phyloP scores from a whole-genome alignment of 495 filamentous ascomycete genomes.

The Hypomontagnella monticulosa region DNA sequence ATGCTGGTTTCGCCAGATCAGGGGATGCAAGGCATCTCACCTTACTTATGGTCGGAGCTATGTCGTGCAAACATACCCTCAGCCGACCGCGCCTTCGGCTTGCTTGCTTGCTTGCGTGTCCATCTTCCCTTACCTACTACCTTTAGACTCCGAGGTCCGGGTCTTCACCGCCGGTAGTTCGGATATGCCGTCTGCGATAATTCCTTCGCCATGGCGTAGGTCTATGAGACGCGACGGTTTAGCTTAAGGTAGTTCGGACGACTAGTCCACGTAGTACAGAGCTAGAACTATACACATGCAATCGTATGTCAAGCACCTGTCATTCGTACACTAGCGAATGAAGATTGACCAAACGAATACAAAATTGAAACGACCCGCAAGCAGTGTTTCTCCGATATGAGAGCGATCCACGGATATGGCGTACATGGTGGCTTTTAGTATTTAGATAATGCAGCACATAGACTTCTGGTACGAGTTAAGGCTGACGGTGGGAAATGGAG shows the following conservation, averaged over 20 bases:
- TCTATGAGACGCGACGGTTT: too few relatives aligned
- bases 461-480: neutral
- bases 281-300: constrained; percentile 14
- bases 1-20: constrained; percentile 17
- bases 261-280: constrained; percentile 10
- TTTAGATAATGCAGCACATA: neutral
- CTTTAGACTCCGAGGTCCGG: neutral
- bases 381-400: constrained; percentile 21
- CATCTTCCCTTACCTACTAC: neutral
- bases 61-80: constrained; percentile 6
- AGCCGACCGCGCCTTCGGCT: constrained; percentile 1
- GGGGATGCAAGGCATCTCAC: constrained; percentile 19
- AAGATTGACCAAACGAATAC: constrained; percentile 20
- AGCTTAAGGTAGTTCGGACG: neutral
- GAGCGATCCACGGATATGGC: constrained; percentile 25
- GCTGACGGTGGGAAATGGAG: neutral
- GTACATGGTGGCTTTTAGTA: neutral
- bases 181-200: too few relatives aligned
- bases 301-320: constrained; percentile 28
- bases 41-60: neutral
- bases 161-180: constrained; percentile 29
- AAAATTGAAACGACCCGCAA: constrained; percentile 11
- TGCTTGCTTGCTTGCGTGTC: constrained; percentile 1
- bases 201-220: too few relatives aligned
- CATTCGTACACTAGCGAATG: constrained; percentile 22